Percentiles rank a stretch among this genome's conserved stretches.
Conservation (phyloP, 371 early-diverging fungal genomes). For the Syncephalastrum contaminatum region DNA sequence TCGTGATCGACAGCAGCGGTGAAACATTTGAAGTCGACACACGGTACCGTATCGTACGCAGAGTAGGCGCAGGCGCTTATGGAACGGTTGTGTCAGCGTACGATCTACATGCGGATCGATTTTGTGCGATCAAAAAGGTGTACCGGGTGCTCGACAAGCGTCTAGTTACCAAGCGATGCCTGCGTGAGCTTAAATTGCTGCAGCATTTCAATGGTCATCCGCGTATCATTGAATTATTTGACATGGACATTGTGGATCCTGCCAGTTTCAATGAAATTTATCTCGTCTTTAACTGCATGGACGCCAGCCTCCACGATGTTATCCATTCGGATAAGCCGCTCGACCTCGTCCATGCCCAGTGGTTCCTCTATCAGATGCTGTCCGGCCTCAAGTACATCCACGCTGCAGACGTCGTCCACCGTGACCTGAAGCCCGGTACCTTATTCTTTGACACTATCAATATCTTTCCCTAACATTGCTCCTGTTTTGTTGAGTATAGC, state of each 20-base stretch:
- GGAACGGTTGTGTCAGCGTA: slow-evolving; percentile 71
- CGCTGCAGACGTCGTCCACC: slow-evolving; percentile 78
- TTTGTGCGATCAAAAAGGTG: slow-evolving; percentile 70
- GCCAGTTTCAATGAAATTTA: slow-evolving; percentile 67
- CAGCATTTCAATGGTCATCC: slow-evolving; percentile 66
- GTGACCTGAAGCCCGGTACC: slow-evolving; percentile 78
- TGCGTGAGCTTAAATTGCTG: slow-evolving; percentile 71
- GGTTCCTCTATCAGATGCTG: slow-evolving; percentile 84
- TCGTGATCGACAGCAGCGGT: neutral
- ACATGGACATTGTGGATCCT: slow-evolving; percentile 62
- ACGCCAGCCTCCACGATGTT: slow-evolving; percentile 88
- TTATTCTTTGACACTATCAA: neutral
- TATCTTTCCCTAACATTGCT: neutral
- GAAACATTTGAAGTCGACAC: slow-evolving; percentile 49
- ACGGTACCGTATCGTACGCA: slow-evolving; percentile 66
- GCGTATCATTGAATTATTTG: slow-evolving; percentile 66
- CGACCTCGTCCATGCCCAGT: slow-evolving; percentile 82
- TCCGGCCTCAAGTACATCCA: slow-evolving; percentile 89
- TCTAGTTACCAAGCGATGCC: slow-evolving; percentile 61
- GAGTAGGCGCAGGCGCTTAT: slow-evolving; percentile 82
- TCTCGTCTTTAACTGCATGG: slow-evolving; percentile 79
- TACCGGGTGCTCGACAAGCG: slow-evolving; percentile 60
- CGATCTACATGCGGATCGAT: slow-evolving; percentile 48
- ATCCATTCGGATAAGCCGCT: slow-evolving; percentile 81
- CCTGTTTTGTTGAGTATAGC: slow-evolving; percentile 33